These are phyloP conservation scores for Aspergillus funiculosus DNA, from an alignment of 495 filamentous ascomycete genomes.

Conservation along the genomic window DNA sequence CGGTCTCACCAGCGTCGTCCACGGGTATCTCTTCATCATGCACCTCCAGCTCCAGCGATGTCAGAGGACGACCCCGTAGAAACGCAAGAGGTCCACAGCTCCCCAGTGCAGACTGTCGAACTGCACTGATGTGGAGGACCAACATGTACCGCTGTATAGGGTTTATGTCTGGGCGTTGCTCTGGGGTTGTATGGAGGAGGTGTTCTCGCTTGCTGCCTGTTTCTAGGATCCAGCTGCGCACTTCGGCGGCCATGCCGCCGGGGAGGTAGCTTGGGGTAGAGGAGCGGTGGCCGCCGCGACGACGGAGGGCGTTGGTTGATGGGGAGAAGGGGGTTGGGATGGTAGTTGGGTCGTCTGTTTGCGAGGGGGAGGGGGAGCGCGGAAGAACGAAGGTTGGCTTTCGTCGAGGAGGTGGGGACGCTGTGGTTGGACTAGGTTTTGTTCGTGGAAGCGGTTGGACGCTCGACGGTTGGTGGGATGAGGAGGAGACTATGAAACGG, in stretches of 20 bases:
- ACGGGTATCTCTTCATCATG: background rate
- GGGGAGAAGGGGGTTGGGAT: conserved; percentile 41
- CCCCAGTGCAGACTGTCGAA: conserved; percentile 18
- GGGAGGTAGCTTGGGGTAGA: conserved; percentile 25
- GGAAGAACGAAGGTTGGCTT: conserved; percentile 39
- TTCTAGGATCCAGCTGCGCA: conserved; percentile 42
- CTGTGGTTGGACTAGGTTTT: conserved; percentile 13
- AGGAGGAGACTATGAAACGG: conserved; percentile 26
- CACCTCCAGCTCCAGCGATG: background rate
- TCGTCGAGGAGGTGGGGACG: conserved; percentile 19
- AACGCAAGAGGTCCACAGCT: conserved; percentile 32
- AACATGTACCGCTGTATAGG: conserved; percentile 19
- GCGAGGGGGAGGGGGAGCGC: conserved; percentile 33
- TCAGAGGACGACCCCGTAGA: conserved; percentile 16
- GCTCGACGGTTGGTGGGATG: conserved; percentile 18
- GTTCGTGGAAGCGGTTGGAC: conserved; percentile 16
- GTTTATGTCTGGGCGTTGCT: background rate
- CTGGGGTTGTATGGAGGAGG: background rate
- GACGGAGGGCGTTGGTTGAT: conserved; percentile 29
- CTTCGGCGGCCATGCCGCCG: conserved; percentile 40
- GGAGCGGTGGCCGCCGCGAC: conserved; percentile 27
- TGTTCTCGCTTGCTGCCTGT: conserved; percentile 34
- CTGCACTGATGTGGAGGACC: conserved; percentile 18
- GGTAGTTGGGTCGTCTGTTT: conserved; percentile 15
- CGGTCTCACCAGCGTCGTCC: background rate